A percentile compares a stretch with the other conserved stretches of the same genome.
Evolutionary conservation across 371 early-diverging fungal species (phyloP).

Genomic region (Dichotomocladium elegans): DNA sequence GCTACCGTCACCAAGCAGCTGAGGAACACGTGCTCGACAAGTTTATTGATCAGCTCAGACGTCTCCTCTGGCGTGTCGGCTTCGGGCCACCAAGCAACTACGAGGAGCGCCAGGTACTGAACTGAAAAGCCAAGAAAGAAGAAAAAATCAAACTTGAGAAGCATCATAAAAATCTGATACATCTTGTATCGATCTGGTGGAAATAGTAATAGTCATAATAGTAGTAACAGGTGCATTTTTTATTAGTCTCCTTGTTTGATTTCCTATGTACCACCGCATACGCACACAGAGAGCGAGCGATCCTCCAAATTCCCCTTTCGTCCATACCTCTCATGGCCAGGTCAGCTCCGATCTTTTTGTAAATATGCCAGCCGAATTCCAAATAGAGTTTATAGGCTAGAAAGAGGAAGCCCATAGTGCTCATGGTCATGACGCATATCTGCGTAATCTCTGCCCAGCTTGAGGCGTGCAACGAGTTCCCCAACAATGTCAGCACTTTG

Average conservation of each 20-base stretch:
- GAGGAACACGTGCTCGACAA: conserved; percentile 67
- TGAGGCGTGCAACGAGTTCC: conserved; percentile 30
- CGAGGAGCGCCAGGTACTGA: conserved; percentile 76
- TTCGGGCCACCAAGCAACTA: conserved; percentile 51
- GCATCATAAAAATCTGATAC: conserved; percentile 84
- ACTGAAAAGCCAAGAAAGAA: conserved; percentile 84
- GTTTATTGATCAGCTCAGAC: conserved; percentile 34
- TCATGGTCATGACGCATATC: conserved; percentile 37
- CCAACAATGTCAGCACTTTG: conserved; percentile 19
- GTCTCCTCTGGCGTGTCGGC: conserved; percentile 49
- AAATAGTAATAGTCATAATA: background rate
- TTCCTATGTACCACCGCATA: too few species aligned
- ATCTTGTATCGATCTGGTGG: conserved; percentile 77
- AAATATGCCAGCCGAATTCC: conserved; percentile 79
- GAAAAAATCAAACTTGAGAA: conserved; percentile 87
- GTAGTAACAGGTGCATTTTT: background rate
- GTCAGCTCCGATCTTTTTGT: conserved; percentile 93
- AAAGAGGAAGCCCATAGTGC: conserved; percentile 27
- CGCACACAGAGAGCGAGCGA: too few species aligned
- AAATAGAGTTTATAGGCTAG: conserved; percentile 46
- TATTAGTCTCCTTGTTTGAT: background rate
- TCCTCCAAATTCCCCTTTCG: too few species aligned
- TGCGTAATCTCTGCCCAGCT: conserved; percentile 47
- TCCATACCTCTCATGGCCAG: conserved; percentile 75
- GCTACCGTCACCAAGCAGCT: conserved; percentile 69